These are phyloP conservation scores for Colletotrichum higginsianum DNA, from an alignment of 2,329 filamentous ascomycete species.

Conservation along the genomic window DNA sequence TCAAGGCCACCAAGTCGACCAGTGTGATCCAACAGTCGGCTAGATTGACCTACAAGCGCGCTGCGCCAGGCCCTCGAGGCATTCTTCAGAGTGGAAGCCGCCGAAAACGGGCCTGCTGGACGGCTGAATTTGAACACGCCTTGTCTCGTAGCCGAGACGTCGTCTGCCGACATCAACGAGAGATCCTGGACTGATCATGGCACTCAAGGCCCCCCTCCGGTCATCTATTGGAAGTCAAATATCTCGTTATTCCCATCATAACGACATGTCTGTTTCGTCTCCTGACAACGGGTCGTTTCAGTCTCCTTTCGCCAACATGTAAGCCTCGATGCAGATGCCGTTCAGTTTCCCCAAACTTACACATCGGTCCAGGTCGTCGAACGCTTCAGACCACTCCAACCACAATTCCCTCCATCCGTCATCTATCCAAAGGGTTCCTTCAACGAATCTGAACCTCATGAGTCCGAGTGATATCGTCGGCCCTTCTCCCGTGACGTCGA, in stretches of 20 bases:
- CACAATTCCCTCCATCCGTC: slow-evolving; percentile 67
- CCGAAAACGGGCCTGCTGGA: slow-evolving; percentile 18
- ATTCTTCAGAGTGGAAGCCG: slow-evolving; percentile 41
- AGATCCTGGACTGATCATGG: slow-evolving; percentile 61
- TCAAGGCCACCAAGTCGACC: slow-evolving; percentile 25
- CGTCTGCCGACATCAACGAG: neutral
- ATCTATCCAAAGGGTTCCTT: slow-evolving; percentile 63
- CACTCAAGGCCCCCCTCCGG: slow-evolving; percentile 74
- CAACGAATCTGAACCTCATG: slow-evolving; percentile 69
- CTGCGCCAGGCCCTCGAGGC: slow-evolving; percentile 45
- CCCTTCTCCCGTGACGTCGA: slow-evolving; percentile 88
- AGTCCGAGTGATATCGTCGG: slow-evolving; percentile 81
- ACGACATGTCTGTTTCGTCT: slow-evolving; percentile 69
- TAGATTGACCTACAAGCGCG: slow-evolving; percentile 31
- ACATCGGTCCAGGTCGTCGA: slow-evolving; percentile 60
- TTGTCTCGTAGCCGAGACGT: neutral
- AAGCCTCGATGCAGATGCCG: slow-evolving; percentile 48
- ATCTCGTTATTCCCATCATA: slow-evolving; percentile 67
- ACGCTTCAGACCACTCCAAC: slow-evolving; percentile 54
- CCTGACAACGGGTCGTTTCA: slow-evolving; percentile 65
- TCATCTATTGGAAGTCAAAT: slow-evolving; percentile 73
- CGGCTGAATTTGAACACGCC: neutral
- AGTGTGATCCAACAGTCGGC: slow-evolving; percentile 10
- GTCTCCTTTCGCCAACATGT: slow-evolving; percentile 68
- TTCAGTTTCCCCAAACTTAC: slow-evolving; percentile 16